phyloP scores from a whole-genome alignment of 2,329 filamentous ascomycete species.

The Mollisia scopiformis region DNA sequence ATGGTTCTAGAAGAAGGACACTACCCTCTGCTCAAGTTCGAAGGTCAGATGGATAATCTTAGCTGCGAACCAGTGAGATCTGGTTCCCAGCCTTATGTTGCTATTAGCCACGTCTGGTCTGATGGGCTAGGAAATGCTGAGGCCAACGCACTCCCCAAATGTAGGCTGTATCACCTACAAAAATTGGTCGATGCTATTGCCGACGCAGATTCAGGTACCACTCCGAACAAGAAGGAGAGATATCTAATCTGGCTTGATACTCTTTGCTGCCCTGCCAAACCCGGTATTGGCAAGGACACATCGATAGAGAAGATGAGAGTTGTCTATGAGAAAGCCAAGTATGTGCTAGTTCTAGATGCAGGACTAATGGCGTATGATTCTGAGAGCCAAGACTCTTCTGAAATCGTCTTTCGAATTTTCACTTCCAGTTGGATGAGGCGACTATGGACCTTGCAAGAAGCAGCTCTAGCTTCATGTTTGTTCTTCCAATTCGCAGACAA shows the following conservation, averaged over 20 bases:
- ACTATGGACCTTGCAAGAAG: conserved; percentile 47
- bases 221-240: background rate
- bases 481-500: conserved; percentile 40
- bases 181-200: conserved; percentile 29
- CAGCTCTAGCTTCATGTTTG: conserved; percentile 35
- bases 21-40: conserved; percentile 21
- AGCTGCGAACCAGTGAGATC: conserved; percentile 30
- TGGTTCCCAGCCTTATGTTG: conserved; percentile 34
- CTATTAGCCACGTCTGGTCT: conserved; percentile 43
- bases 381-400: conserved; percentile 15
- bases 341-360: conserved; percentile 39
- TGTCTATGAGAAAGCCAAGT: conserved; percentile 38
- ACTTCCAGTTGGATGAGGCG: conserved; percentile 43
- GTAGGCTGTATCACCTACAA: conserved; percentile 35
- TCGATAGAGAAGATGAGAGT: conserved; percentile 37
- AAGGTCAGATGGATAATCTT: conserved; percentile 20
- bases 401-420: conserved; percentile 37
- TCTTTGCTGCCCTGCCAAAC: conserved; percentile 33
- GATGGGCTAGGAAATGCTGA: conserved; percentile 38
- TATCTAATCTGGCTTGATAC: conserved; percentile 13
- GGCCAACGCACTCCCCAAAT: conserved; percentile 38
- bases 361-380: conserved; percentile 29
- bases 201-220: background rate
- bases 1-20: background rate
- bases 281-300: conserved; percentile 29